Evolutionary conservation across 805 yeast species (phyloP).

Genomic region (Teunomyces gatunensis): DNA sequence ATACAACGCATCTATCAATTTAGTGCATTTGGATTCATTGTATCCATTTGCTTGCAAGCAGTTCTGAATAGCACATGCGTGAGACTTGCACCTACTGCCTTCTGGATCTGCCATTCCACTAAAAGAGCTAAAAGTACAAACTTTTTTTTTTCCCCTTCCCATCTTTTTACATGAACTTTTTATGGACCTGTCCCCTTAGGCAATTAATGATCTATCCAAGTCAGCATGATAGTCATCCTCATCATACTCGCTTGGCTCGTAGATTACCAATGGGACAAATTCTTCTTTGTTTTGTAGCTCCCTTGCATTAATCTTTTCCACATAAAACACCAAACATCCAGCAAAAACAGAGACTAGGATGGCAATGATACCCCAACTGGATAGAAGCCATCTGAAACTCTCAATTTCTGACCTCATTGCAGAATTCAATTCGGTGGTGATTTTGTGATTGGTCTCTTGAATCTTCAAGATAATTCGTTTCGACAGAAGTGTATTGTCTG

Average conservation of each 20-base stretch:
- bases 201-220: slow-evolving; percentile 36
- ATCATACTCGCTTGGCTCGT: slow-evolving; percentile 50
- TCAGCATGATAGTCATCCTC: slow-evolving; percentile 56
- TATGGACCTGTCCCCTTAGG: not conserved
- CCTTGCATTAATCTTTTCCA: slow-evolving; percentile 28
- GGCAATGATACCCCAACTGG: slow-evolving; percentile 81
- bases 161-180: too few species aligned
- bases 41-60: slow-evolving; percentile 63
- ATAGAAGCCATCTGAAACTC: slow-evolving; percentile 87
- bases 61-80: slow-evolving; percentile 82
- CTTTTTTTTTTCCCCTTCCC: too few species aligned
- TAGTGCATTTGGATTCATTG: slow-evolving; percentile 73
- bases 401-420: slow-evolving; percentile 86
- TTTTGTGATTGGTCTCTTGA: slow-evolving; percentile 81
- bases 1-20: slow-evolving; percentile 66
- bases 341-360: slow-evolving; percentile 64
- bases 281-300: slow-evolving; percentile 25
- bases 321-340: slow-evolving; percentile 51
- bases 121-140: not conserved
- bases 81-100: slow-evolving; percentile 56
- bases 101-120: slow-evolving; percentile 1
- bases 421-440: slow-evolving; percentile 75
- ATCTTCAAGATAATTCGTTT: slow-evolving; percentile 65
- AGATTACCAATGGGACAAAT: slow-evolving; percentile 41
- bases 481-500: slow-evolving; percentile 75